A percentile compares a stretch with the other conserved stretches of the same genome.
Evolutionary conservation across 1,139 yeast species (phyloP).

Genomic region (Kodamaea plutei): DNA sequence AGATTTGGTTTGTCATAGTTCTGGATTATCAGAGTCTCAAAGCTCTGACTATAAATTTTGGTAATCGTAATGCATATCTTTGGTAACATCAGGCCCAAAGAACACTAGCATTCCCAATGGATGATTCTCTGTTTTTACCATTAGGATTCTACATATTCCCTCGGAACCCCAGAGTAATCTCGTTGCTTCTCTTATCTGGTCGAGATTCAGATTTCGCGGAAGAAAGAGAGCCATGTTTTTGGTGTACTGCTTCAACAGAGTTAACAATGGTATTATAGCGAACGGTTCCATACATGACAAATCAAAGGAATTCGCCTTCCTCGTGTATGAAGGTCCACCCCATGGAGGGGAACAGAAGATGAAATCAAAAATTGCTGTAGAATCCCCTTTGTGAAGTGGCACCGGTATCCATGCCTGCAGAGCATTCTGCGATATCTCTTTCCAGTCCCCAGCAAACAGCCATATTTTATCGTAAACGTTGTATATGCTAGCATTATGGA

Average conservation of each 20-base stretch:
- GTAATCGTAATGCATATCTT: no score
- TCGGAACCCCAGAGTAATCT: conserved; percentile 40
- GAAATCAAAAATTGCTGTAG: conserved; percentile 48
- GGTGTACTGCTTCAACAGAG: conserved; percentile 39
- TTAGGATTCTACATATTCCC: conserved; percentile 46
- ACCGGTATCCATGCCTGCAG: conserved; percentile 29
- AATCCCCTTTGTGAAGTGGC: conserved; percentile 13
- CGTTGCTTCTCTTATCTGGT: conserved; percentile 52
- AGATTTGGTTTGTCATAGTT: no score
- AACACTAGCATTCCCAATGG: conserved; percentile 55
- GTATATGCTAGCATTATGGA: conserved; percentile 71
- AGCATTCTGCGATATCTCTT: conserved; percentile 25
- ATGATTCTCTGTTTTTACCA: conserved; percentile 39
- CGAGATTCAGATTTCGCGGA: conserved; percentile 66
- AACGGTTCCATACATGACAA: conserved; percentile 43
- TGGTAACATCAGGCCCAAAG: conserved; percentile 48
- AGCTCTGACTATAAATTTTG: no score
- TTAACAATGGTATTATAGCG: conserved; percentile 41
- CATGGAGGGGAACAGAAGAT: conserved; percentile 91
- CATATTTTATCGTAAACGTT: conserved; percentile 48
- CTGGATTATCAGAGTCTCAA: no score
- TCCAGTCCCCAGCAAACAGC: conserved; percentile 57
- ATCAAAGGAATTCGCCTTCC: conserved; percentile 15
- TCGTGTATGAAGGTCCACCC: conserved; percentile 82
- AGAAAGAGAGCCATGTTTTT: conserved; percentile 63